phyloP scores from a whole-genome alignment of 228 moss, liverwort and hornwort genomes.

The Sphagnum fallax region DNA sequence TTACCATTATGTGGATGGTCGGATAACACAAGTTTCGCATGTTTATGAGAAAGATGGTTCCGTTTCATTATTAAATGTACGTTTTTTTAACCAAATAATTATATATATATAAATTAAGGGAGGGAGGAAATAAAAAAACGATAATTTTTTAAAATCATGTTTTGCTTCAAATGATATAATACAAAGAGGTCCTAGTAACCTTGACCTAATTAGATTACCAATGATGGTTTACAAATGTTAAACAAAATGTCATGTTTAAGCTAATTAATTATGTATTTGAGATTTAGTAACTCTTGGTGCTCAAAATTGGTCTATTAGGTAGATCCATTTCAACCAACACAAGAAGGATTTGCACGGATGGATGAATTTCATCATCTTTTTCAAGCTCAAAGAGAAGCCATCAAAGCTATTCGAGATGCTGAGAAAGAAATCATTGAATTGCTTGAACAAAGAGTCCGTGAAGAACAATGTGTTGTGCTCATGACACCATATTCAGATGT shows the following conservation, averaged over 20 bases:
- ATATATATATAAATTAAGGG: too few relatives aligned
- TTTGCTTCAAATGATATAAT: too few relatives aligned
- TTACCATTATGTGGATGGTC: slow-evolving; percentile 60
- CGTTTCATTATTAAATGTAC: slow-evolving; percentile 49
- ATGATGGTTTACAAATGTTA: too few relatives aligned
- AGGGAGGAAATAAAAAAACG: too few relatives aligned
- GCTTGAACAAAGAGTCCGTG: slow-evolving; percentile 30
- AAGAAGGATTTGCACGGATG: slow-evolving; percentile 52
- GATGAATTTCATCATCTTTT: slow-evolving; percentile 57
- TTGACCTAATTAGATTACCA: too few relatives aligned
- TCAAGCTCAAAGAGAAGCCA: slow-evolving; percentile 33
- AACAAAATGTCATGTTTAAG: too few relatives aligned
- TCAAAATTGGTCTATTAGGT: slow-evolving; percentile 12
- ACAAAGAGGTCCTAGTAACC: too few relatives aligned
- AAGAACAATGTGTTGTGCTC: slow-evolving; percentile 63
- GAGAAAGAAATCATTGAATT: slow-evolving; percentile 45
- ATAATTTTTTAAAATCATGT: too few relatives aligned
- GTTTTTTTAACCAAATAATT: too few relatives aligned
- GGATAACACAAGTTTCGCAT: slow-evolving; percentile 47
- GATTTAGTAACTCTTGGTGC: not conserved
- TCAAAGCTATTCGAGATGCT: slow-evolving; percentile 54
- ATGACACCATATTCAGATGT: slow-evolving; percentile 63
- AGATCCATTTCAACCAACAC: slow-evolving; percentile 52
- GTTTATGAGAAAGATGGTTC: slow-evolving; percentile 60
- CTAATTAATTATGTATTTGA: not conserved